Evolutionary conservation across 805 yeast genomes (phyloP).

Genomic region (Wickerhamiella sorbophila): DNA sequence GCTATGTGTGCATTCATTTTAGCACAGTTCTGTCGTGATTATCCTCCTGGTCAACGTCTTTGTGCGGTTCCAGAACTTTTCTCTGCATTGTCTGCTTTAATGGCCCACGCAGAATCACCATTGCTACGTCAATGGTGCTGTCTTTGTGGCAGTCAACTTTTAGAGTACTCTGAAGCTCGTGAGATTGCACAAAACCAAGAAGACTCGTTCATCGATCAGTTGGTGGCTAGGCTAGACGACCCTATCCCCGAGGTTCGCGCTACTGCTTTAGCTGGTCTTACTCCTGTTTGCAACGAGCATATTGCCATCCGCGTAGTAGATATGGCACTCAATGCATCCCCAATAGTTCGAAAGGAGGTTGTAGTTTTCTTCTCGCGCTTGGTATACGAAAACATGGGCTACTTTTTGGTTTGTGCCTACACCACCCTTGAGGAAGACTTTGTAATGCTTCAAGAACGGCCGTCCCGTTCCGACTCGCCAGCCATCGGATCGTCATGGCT

Average conservation of each 20-base stretch:
- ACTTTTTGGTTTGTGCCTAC: constrained; percentile 77
- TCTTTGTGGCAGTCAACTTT: constrained; percentile 34
- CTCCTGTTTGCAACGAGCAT: constrained; percentile 28
- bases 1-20: constrained; percentile 92
- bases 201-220: constrained; percentile 22
- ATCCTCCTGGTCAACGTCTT: constrained; percentile 61
- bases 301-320: constrained; percentile 54
- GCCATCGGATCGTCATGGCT: constrained; percentile 80
- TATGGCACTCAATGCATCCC: constrained; percentile 73
- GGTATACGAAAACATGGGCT: constrained; percentile 51
- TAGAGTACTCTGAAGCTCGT: constrained; percentile 44
- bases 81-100: constrained; percentile 48
- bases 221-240: constrained; percentile 52
- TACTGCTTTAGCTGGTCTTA: constrained; percentile 59
- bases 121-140: constrained; percentile 86
- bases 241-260: constrained; percentile 94
- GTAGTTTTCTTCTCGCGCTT: constrained; percentile 63
- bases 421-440: constrained; percentile 72
- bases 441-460: constrained; percentile 42
- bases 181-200: constrained; percentile 7
- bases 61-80: constrained; percentile 65
- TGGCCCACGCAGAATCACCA: constrained; percentile 67
- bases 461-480: constrained; percentile 50
- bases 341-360: constrained; percentile 76
- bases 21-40: constrained; percentile 70